These are phyloP conservation scores for Xylaria hypoxylon DNA, from an alignment of 2,329 filamentous ascomycete genomes.

Conservation along the genomic window DNA sequence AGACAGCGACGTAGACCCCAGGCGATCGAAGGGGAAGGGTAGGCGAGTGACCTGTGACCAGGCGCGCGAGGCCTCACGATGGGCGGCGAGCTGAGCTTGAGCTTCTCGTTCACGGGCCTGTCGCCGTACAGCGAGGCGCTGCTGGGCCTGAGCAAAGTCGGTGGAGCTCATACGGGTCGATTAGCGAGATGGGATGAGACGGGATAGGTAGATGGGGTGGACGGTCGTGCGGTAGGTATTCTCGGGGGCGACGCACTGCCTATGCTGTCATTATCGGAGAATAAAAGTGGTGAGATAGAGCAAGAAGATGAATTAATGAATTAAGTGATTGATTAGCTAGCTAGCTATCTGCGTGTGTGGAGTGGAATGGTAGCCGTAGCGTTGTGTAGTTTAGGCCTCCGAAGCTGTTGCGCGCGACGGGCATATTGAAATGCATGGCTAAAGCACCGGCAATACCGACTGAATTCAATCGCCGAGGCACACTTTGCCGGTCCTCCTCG, in stretches of 20 bases:
- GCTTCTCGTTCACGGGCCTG: constrained; percentile 77
- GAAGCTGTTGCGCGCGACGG: constrained; percentile 8
- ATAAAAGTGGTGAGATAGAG: constrained; percentile 3
- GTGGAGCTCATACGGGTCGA: constrained; percentile 59
- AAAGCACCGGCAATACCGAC: constrained; percentile 27
- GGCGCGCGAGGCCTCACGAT: constrained; percentile 65
- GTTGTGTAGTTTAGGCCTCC: background rate
- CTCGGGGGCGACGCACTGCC: constrained; percentile 12
- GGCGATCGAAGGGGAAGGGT: constrained; percentile 70
- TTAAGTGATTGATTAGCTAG: too few species aligned
- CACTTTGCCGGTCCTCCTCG: background rate
- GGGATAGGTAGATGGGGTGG: constrained; percentile 3
- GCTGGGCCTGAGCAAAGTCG: constrained; percentile 89
- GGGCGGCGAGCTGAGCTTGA: constrained; percentile 65
- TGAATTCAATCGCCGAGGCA: constrained; percentile 23
- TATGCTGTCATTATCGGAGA: constrained; percentile 25
- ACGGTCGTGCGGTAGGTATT: background rate
- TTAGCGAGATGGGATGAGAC: background rate
- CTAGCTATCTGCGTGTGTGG: background rate
- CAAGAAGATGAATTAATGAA: constrained; percentile 1
- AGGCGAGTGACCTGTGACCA: constrained; percentile 67
- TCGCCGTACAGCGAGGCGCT: constrained; percentile 84
- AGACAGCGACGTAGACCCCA: constrained; percentile 61
- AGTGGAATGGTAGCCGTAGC: constrained; percentile 4
- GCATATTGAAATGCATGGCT: background rate